phyloP scores from a whole-genome alignment of 1,284 basidiomycete genomes.

The Leccinum holopus region DNA sequence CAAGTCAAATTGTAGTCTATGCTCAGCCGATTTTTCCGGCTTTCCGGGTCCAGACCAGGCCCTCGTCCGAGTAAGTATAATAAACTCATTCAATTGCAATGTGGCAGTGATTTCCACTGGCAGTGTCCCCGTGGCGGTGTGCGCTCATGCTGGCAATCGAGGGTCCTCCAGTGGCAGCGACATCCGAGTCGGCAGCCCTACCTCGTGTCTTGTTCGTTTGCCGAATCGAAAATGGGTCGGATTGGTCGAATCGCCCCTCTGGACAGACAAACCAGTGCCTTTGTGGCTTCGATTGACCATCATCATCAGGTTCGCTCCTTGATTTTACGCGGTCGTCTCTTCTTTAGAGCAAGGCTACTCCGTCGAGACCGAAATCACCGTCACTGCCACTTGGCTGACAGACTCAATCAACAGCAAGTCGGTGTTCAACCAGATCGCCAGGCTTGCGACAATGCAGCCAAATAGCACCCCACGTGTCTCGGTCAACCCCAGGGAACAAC shows the following conservation, averaged over 20 bases:
- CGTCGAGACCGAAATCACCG: background rate
- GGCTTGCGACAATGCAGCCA: background rate
- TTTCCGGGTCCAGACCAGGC: background rate
- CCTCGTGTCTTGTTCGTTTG: background rate
- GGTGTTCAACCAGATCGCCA: conserved; percentile 1
- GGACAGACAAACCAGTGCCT: background rate
- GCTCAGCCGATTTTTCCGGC: background rate
- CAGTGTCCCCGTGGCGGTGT: conserved; percentile 14
- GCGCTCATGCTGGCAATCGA: background rate
- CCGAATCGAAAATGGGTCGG: background rate
- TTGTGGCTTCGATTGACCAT: background rate
- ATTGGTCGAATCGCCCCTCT: background rate
- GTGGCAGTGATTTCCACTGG: conserved; percentile 15
- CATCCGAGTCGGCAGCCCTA: background rate
- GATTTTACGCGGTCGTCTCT: background rate
- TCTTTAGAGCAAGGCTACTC: background rate
- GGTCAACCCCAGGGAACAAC: background rate
- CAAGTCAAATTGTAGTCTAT: background rate
- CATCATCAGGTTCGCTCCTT: background rate
- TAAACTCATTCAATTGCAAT: background rate
- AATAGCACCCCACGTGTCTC: background rate
- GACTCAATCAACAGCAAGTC: too few species aligned
- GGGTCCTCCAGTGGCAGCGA: background rate
- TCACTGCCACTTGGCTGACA: background rate
- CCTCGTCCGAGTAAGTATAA: background rate